These are phyloP conservation scores for Aspergillus puulaauensis DNA, from an alignment of 2,329 filamentous ascomycete genomes.

Conservation along the genomic window DNA sequence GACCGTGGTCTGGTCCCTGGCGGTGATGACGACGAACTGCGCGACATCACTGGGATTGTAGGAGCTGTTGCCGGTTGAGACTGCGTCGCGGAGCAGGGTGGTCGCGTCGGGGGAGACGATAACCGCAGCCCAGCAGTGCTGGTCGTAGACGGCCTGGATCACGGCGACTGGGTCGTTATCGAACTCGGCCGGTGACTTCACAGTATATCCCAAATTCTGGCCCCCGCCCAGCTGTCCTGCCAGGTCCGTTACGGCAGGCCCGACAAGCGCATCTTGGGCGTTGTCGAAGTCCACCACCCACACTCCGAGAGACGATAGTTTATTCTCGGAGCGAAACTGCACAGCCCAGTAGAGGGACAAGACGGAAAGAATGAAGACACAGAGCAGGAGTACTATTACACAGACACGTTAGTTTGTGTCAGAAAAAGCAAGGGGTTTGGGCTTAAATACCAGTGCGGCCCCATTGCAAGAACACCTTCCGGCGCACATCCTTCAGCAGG, in stretches of 20 bases:
- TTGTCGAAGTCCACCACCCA: constrained; percentile 66
- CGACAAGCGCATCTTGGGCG: constrained; percentile 53
- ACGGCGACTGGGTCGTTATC: constrained; percentile 57
- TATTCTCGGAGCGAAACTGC: constrained; percentile 52
- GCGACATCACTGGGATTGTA: constrained; percentile 62
- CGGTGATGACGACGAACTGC: constrained; percentile 56
- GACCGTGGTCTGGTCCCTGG: constrained; percentile 58
- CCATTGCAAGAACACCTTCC: constrained; percentile 24
- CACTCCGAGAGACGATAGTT: constrained; percentile 51
- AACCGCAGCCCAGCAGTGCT: constrained; percentile 60
- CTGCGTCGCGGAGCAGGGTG: constrained; percentile 54
- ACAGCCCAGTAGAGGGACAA: constrained; percentile 64
- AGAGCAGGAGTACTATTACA: constrained; percentile 43
- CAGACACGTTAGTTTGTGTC: neutral
- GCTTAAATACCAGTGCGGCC: constrained; percentile 22
- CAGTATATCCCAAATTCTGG: constrained; percentile 49
- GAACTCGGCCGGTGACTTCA: constrained; percentile 53
- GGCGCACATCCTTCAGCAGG: constrained; percentile 21
- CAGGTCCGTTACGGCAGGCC: constrained; percentile 52
- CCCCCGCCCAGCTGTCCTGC: constrained; percentile 21
- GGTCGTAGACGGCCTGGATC: constrained; percentile 59
- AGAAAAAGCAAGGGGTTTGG: neutral
- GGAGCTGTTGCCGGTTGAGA: constrained; percentile 54
- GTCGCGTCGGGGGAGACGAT: constrained; percentile 65
- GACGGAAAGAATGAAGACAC: constrained; percentile 55